Evolutionary conservation across 106 monocot species (phyloP).

Genomic region (Allium sativum): DNA sequence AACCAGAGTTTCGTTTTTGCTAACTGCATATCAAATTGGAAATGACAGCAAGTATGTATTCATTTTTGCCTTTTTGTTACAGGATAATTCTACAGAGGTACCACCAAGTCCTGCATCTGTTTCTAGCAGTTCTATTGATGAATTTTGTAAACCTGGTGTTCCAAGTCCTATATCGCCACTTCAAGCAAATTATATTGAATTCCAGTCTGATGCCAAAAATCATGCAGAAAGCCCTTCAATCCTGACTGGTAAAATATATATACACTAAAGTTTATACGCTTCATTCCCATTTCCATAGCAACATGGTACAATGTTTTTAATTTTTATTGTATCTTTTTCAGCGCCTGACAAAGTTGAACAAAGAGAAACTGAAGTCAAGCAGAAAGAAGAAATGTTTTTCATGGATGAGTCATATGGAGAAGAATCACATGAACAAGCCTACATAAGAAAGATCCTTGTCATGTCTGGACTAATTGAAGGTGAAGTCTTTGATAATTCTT

Average conservation of each 20-base stretch:
- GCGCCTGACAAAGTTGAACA: slow-evolving; percentile 2
- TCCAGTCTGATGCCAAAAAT: slow-evolving; percentile 23
- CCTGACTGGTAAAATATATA: slow-evolving; percentile 18
- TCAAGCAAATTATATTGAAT: slow-evolving; percentile 46
- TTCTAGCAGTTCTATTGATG: slow-evolving; percentile 42
- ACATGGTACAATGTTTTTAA: no score
- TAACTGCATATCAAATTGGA: neutral
- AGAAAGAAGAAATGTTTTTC: slow-evolving; percentile 6
- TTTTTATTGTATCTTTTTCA: no score
- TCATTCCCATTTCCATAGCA: no score
- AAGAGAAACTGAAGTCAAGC: slow-evolving; percentile 9
- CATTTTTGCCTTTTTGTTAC: slow-evolving; percentile 7
- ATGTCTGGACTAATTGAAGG: slow-evolving; percentile 24
- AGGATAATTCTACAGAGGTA: slow-evolving; percentile 92
- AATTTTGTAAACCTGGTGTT: slow-evolving; percentile 48
- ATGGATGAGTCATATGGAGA: slow-evolving; percentile 9
- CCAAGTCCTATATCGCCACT: slow-evolving; percentile 87
- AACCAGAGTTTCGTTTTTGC: neutral
- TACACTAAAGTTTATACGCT: no score
- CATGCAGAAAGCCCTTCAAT: slow-evolving; percentile 24
- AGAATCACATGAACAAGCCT: slow-evolving; percentile 29
- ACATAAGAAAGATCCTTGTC: slow-evolving; percentile 42
- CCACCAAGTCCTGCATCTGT: slow-evolving; percentile 91
- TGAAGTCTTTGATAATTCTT: slow-evolving; percentile 12
- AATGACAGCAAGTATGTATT: neutral